phyloP scores from a whole-genome alignment of 2,329 filamentous ascomycete species.

The Domatiomyces globalis region DNA sequence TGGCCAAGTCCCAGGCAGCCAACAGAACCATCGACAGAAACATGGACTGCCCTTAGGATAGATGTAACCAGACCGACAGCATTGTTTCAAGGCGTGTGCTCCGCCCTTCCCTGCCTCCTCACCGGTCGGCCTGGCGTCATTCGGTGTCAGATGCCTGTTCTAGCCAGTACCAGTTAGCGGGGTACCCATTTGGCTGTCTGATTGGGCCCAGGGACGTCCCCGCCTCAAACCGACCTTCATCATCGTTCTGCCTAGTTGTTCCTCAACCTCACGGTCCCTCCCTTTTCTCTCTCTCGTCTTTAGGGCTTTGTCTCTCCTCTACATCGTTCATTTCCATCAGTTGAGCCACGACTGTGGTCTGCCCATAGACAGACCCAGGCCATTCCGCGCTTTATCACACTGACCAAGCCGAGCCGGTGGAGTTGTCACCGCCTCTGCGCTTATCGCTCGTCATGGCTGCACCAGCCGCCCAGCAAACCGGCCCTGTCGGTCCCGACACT shows the following conservation, averaged over 20 bases:
- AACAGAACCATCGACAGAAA: too few species aligned
- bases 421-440: slow-evolving; percentile 1
- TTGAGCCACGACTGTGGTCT: not conserved
- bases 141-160: too few species aligned
- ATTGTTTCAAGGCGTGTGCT: too few species aligned
- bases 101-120: too few species aligned
- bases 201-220: too few species aligned
- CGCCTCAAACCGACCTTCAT: not conserved
- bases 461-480: slow-evolving; percentile 28
- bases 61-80: too few species aligned
- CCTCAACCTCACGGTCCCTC: not conserved
- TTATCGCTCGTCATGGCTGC: slow-evolving; percentile 25
- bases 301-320: slow-evolving; percentile 1
- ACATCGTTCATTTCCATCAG: slow-evolving; percentile 2
- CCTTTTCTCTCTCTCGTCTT: slow-evolving; percentile 7
- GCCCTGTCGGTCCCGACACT: slow-evolving; percentile 49
- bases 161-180: too few species aligned
- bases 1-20: too few species aligned
- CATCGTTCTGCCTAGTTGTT: not conserved
- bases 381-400: slow-evolving; percentile 1
- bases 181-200: not conserved
- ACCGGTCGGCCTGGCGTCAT: too few species aligned
- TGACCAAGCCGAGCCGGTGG: not conserved
- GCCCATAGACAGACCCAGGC: not conserved
- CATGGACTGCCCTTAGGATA: too few species aligned